Evolutionary conservation across 768 basidiomycete species (phyloP).

Genomic region (Macrolepiota albuminosa): DNA sequence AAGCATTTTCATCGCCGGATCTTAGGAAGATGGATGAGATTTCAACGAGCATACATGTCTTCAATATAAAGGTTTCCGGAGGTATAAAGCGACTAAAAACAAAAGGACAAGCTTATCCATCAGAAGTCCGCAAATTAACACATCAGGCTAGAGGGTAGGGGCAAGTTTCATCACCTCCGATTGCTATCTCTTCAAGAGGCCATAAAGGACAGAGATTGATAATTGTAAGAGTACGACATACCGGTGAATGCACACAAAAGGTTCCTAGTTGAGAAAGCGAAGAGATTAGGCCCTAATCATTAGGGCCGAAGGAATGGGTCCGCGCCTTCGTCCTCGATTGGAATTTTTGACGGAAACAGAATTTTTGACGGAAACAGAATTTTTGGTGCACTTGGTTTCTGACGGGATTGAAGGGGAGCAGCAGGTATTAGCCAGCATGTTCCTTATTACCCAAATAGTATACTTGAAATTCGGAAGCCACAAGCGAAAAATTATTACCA

Average conservation of each 20-base stretch:
- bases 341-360: neutral
- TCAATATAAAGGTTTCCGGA: too few relatives aligned
- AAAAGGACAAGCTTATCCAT: neutral
- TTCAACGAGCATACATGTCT: too few relatives aligned
- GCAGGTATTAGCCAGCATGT: too few relatives aligned
- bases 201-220: too few relatives aligned
- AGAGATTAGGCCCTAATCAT: too few relatives aligned
- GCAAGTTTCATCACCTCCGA: too few relatives aligned
- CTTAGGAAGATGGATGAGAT: neutral
- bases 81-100: too few relatives aligned
- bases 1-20: neutral
- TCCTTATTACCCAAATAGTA: neutral
- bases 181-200: neutral
- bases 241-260: too few relatives aligned
- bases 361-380: neutral
- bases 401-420: neutral
- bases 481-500: neutral
- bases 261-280: too few relatives aligned
- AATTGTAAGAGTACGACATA: too few relatives aligned
- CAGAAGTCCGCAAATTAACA: neutral
- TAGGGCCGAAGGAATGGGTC: neutral
- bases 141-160: too few relatives aligned
- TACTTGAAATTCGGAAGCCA: neutral
- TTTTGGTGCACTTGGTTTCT: neutral
- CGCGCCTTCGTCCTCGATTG: too few relatives aligned